Base-by-base conservation (phyloP, 192 early-diverging fungal genomes). In the Rhizophlyctis rosea region DNA sequence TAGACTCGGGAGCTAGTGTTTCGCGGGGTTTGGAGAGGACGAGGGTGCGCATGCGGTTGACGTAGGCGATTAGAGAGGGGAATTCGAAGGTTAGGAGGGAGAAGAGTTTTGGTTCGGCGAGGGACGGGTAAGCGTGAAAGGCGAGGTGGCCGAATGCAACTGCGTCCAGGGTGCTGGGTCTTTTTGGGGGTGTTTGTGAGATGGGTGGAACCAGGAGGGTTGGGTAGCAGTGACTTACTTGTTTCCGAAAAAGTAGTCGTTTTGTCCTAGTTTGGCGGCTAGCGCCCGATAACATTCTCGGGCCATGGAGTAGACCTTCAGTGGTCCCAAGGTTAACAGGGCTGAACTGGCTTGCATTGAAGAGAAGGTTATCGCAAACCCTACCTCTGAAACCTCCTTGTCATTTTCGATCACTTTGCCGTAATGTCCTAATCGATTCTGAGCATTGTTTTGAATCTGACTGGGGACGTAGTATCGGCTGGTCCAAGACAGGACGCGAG, bases 201-300 rank as follows among this genome's bases (percentile, higher is more conserved):
- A 56, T 14, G 47, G 9, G 31, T 54, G 33, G 21, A 34, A 50
- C 4, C 29, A 48, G 52, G 47, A 33, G 49, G 2, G 0, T 9
- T 39, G 48, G 14, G 14, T 2, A 11, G 57, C 31, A 28, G 14
- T 30, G 29, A 61, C 64, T 72, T 72, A 86, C 85, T 62, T 72
- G 47, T 84, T 73, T 3, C 92, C 93, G 74, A 92, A 93, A 62
- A 97, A 90, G 67, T 86, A 97, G 1, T 81, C 76, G 55, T 92
- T 79, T 5, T 81, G 70, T 18, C 86, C 88, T 1, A 97, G 75
- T 79, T 90, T 91, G 11, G 69, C 75, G 27, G 86, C 79, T 39
- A 97, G 70, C 34, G 76, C 77, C 9, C 68, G 65, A 69, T 91
- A 89, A 21, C 79, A 81, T 47, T 90, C 78, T 28, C 82, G 68